Conservation (phyloP, 2,329 filamentous ascomycete species). For the Fusarium sp. region DNA sequence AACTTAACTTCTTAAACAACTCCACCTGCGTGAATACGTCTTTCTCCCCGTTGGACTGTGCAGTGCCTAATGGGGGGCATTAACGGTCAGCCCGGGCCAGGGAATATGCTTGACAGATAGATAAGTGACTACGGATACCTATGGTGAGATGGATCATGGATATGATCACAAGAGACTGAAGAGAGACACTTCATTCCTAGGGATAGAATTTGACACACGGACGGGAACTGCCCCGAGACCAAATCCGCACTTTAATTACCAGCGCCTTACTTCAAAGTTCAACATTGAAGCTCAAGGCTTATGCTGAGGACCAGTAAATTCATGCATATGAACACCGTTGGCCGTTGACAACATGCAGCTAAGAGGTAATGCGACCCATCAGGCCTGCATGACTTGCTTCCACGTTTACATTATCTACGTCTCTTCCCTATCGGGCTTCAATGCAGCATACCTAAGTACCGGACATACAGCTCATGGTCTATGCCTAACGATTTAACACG, state of each 20-base stretch:
- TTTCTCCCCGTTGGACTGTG: conserved; percentile 12
- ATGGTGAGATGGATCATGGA: conserved; percentile 12
- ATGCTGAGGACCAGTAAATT: conserved; percentile 9
- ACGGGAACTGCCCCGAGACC: conserved; percentile 17
- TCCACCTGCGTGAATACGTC: not conserved
- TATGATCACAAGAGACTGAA: not conserved
- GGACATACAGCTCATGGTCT: not conserved
- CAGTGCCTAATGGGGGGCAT: conserved; percentile 17
- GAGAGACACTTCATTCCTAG: not conserved
- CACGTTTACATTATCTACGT: not conserved
- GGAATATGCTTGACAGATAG: conserved; percentile 11
- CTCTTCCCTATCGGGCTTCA: conserved; percentile 3
- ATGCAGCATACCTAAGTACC: not conserved
- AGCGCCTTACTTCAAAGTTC: conserved; percentile 2
- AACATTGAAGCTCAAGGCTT: not conserved
- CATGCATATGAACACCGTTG: conserved; percentile 5
- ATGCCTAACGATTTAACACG: not conserved
- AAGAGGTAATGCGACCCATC: conserved; percentile 4
- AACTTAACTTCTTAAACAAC: not conserved
- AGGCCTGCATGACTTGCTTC: not conserved
- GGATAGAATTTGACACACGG: not conserved
- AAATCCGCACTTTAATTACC: conserved; percentile 3
- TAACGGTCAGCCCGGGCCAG: conserved; percentile 4
- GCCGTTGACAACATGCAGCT: not conserved
- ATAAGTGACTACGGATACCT: not conserved